A percentile compares a stretch with the other conserved stretches of the same genome.
phyloP scores from a whole-genome alignment of 257 asterid genomes.

The Salvia splendens region DNA sequence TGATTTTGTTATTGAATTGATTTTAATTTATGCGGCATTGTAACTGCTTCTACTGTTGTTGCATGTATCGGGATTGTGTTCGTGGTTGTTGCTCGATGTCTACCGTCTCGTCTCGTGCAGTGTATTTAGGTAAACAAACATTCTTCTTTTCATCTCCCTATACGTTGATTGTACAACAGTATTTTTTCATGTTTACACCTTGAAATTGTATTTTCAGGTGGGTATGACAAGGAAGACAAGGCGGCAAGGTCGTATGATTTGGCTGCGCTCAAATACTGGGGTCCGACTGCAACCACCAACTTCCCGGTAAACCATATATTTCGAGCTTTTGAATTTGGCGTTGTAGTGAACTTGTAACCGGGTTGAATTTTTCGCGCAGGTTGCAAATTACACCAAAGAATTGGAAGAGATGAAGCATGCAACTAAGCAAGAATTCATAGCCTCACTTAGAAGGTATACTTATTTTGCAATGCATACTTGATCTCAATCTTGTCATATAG shows the following conservation, averaged over 20 bases:
- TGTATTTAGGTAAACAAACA: slow-evolving; percentile 75
- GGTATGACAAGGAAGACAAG: slow-evolving; percentile 91
- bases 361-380: slow-evolving; percentile 36
- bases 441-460: slow-evolving; percentile 77
- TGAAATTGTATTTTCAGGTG: slow-evolving; percentile 50
- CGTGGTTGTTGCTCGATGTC: slow-evolving; percentile 36
- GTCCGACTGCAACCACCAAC: slow-evolving; percentile 87
- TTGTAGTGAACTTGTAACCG: not conserved
- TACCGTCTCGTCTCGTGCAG: slow-evolving; percentile 52
- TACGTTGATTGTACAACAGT: not conserved
- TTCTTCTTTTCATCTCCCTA: not conserved
- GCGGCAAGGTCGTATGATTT: slow-evolving; percentile 90
- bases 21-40: not conserved
- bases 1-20: slow-evolving; percentile 5
- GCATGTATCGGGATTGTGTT: slow-evolving; percentile 44
- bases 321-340: not conserved
- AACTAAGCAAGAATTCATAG: slow-evolving; percentile 88
- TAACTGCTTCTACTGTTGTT: slow-evolving; percentile 33
- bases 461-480: not conserved
- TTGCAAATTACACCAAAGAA: slow-evolving; percentile 67
- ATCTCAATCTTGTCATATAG: not conserved
- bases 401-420: slow-evolving; percentile 80
- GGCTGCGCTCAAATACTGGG: slow-evolving; percentile 97
- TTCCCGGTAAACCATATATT: slow-evolving; percentile 53
- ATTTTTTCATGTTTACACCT: slow-evolving; percentile 12